Conservation (phyloP, 257 asterid species). For the Nicotiana benthamiana region DNA sequence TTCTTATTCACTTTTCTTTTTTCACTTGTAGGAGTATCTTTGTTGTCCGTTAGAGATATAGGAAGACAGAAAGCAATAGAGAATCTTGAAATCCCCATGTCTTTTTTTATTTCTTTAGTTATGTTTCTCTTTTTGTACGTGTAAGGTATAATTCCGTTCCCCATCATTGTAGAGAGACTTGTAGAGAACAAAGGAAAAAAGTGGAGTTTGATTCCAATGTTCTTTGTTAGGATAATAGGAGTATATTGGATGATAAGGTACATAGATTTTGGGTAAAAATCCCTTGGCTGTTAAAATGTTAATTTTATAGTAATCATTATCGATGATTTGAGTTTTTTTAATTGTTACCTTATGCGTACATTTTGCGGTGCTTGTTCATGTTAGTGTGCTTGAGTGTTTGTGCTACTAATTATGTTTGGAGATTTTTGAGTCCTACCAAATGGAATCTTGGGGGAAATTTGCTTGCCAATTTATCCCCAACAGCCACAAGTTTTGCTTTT, state of each 20-base stretch:
- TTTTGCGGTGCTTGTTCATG: conserved; percentile 8
- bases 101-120: conserved; percentile 1
- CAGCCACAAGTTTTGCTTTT: not conserved
- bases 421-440: not conserved
- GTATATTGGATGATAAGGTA: conserved; percentile 4
- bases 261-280: not conserved
- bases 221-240: conserved; percentile 2
- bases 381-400: conserved; percentile 7
- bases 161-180: conserved; percentile 9
- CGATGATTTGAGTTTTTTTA: not conserved
- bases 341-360: not conserved
- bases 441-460: conserved; percentile 6
- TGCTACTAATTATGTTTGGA: not conserved
- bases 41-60: conserved; percentile 38
- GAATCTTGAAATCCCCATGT: conserved; percentile 43
- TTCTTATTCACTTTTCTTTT: conserved; percentile 46
- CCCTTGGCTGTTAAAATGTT: conserved; percentile 5
- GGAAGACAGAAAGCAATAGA: conserved; percentile 12
- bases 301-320: conserved; percentile 6
- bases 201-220: conserved; percentile 17
- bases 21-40: conserved; percentile 34
- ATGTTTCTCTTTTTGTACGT: conserved; percentile 10
- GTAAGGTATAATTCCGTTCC: conserved; percentile 20
- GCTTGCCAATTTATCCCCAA: not conserved
- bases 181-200: conserved; percentile 19